These are phyloP conservation scores for Ogataea degrootiae DNA, from an alignment of 805 yeast genomes.

Conservation along the genomic window DNA sequence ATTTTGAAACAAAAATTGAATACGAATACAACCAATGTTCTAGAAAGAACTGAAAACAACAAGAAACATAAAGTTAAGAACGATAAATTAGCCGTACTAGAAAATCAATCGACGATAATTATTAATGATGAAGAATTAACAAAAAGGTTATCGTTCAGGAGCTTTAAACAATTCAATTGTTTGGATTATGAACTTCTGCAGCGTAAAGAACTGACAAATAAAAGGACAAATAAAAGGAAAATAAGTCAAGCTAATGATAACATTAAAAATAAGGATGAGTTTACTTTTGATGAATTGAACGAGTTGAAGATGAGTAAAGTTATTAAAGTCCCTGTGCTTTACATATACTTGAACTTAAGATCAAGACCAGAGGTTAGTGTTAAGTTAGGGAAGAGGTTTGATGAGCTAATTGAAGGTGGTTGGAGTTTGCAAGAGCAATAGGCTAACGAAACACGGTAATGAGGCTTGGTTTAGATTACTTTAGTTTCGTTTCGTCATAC, in stretches of 20 bases:
- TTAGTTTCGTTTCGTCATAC: neutral
- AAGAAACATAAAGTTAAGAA: slow-evolving; percentile 5
- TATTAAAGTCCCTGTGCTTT: slow-evolving; percentile 20
- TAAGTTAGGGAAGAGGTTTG: slow-evolving; percentile 3
- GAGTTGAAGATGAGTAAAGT: slow-evolving; percentile 10
- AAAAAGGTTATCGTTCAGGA: neutral
- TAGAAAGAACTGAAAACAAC: neutral
- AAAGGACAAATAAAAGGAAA: slow-evolving; percentile 1
- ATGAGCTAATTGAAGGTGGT: slow-evolving; percentile 9
- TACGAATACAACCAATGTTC: neutral
- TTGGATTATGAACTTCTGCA: slow-evolving; percentile 12
- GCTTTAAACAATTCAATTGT: slow-evolving; percentile 21
- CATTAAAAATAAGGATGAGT: neutral
- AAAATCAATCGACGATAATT: slow-evolving; percentile 1
- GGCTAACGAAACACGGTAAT: neutral
- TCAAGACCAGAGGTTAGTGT: slow-evolving; percentile 2
- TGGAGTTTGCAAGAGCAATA: slow-evolving; percentile 15
- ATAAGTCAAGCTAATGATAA: neutral
- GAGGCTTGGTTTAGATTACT: too few species aligned
- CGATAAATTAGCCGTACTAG: slow-evolving; percentile 11
- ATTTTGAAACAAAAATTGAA: slow-evolving; percentile 26
- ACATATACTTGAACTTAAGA: slow-evolving; percentile 19
- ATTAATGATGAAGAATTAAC: slow-evolving; percentile 2
- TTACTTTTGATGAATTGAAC: slow-evolving; percentile 5
- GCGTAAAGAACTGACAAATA: neutral